Evolutionary conservation across 495 filamentous ascomycete genomes (phyloP).

Genomic region (Apodospora peruviana): DNA sequence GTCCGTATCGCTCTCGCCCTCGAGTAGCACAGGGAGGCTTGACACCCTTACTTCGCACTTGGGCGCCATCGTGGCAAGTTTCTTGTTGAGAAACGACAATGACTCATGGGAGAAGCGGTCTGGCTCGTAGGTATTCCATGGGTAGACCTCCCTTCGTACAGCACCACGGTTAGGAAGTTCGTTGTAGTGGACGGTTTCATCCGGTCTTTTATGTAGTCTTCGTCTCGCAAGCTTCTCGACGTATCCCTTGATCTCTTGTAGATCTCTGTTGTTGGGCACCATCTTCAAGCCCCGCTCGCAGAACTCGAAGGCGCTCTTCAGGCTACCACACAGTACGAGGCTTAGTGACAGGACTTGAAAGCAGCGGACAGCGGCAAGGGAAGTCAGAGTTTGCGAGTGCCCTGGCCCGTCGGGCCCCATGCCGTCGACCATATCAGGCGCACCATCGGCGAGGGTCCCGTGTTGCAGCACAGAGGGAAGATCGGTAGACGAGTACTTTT

Average conservation of each 20-base stretch:
- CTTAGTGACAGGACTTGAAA: constrained; percentile 54
- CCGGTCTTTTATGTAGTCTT: constrained; percentile 32
- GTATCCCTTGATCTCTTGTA: constrained; percentile 39
- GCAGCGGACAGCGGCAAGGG: constrained; percentile 41
- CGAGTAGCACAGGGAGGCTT: constrained; percentile 62
- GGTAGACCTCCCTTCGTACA: constrained; percentile 83
- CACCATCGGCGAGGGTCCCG: constrained; percentile 30
- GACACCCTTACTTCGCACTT: constrained; percentile 67
- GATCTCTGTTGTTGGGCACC: constrained; percentile 40
- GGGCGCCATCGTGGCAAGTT: constrained; percentile 60
- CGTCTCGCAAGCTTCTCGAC: constrained; percentile 43
- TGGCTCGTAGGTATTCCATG: constrained; percentile 88
- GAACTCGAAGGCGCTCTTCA: constrained; percentile 64
- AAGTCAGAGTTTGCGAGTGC: constrained; percentile 29
- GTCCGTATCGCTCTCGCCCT: constrained; percentile 35
- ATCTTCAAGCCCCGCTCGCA: constrained; percentile 46
- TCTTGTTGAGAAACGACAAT: constrained; percentile 59
- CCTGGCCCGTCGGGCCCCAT: constrained; percentile 19
- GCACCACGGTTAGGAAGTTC: constrained; percentile 64
- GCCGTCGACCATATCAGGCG: constrained; percentile 32
- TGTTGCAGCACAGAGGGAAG: constrained; percentile 33
- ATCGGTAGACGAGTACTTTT: constrained; percentile 20
- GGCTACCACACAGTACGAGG: constrained; percentile 62
- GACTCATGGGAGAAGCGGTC: constrained; percentile 70
- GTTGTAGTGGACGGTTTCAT: constrained; percentile 41